Evolutionary conservation across 768 basidiomycete species (phyloP), one percentile per base, ranked within the genome.

Genomic region (Dictyophora rubrovolvata): DNA sequence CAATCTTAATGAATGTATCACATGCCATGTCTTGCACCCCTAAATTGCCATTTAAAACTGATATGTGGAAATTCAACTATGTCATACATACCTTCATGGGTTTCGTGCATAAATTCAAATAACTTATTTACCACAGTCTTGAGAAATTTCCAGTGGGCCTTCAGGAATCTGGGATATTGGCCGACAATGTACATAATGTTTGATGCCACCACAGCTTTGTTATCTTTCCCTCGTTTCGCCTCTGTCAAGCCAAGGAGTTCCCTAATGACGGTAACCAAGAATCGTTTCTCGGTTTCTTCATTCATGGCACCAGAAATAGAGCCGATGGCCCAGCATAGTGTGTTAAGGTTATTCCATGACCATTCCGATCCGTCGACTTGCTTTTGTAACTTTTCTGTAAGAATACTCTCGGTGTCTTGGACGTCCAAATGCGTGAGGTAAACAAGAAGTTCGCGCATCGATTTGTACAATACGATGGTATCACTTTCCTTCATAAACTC

Each of bases 91-190:
- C 77, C 77, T 66, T 79, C 77, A 64, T 79, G 77, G 11, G 75
- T 77, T 67, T 79, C 77, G 69, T 79, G 77, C 74, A 77, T 77
- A 63, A 79, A 79, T 66, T 79, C 77, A 67, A 79, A 79, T 2
- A 77, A 69, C 69, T 79, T 79, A 71, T 79, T 79, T 63, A 79
- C 77, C 57, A 79, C 77, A n/a, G 77, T 79, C 70, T 79, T 79
- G 59, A 79, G 69, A 73, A 79, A 79, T 66, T 79, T 79, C 77
- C 77, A 79, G 65, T 79, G 77, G 17, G 77, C 77, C 61, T 77
- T 77, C 59, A 79, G 69, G 73, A 79, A 79, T 33, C 77, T 71
- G 58, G 77, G 77, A 64, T 79, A 79, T 64, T 79, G 77, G 5
- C 77, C 77, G 63, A 79, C 77, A 62, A 79, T 79, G 69, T 79